Evolutionary conservation across 371 early-diverging fungal genomes (phyloP).

Genomic region (Haplosporangium sp.): DNA sequence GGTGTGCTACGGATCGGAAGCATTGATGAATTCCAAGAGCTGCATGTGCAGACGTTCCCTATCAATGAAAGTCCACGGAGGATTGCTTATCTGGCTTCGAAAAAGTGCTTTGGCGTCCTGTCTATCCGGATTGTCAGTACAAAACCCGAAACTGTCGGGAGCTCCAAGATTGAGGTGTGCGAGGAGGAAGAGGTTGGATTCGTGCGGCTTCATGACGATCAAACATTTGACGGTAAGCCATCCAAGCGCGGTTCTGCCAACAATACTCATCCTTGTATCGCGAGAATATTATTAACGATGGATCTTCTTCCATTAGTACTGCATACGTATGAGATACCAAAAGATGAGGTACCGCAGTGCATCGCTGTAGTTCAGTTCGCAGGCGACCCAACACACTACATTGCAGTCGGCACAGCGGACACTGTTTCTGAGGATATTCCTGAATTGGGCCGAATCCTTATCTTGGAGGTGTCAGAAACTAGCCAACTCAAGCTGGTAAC

Average conservation of each 20-base stretch:
- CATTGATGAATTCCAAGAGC: conserved; percentile 82
- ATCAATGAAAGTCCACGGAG: conserved; percentile 79
- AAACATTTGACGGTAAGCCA: conserved; percentile 74
- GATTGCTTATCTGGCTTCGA: conserved; percentile 68
- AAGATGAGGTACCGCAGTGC: conserved; percentile 54
- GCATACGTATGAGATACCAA: conserved; percentile 50
- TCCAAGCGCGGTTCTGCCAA: background rate
- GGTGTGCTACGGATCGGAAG: conserved; percentile 71
- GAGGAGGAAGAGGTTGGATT: conserved; percentile 61
- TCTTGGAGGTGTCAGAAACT: conserved; percentile 56
- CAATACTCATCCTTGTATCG: background rate
- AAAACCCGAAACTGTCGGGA: conserved; percentile 51
- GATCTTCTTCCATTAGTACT: conserved; percentile 39
- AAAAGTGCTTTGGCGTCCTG: conserved; percentile 70
- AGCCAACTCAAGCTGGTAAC: conserved; percentile 58
- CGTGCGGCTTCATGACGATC: conserved; percentile 78
- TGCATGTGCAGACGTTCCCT: conserved; percentile 81
- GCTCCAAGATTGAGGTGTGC: conserved; percentile 44
- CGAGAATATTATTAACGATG: background rate
- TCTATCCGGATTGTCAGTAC: conserved; percentile 20
- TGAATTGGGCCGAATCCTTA: conserved; percentile 67
- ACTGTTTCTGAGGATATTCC: conserved; percentile 69
- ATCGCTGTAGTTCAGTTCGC: conserved; percentile 44
- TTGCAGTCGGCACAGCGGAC: conserved; percentile 75
- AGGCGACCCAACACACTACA: conserved; percentile 39